Percentiles rank a stretch among this genome's conserved stretches.
phyloP scores from a whole-genome alignment of 306 rosid species.

The Luffa acutangula region DNA sequence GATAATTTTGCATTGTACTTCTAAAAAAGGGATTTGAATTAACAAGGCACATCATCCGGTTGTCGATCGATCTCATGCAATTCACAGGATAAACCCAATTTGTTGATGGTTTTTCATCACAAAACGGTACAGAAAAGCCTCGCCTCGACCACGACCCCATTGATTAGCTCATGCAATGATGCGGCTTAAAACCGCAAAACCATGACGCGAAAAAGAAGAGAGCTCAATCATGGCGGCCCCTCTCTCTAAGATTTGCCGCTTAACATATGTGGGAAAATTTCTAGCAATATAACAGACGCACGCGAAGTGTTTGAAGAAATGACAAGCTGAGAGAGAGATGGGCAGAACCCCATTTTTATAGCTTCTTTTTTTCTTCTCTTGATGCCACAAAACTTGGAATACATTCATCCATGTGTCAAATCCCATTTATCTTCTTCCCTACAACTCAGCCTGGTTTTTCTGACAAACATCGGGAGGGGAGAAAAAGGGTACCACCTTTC shows the following conservation, averaged over 20 bases:
- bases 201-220: neutral
- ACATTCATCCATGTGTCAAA: neutral
- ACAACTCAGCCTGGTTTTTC: neutral
- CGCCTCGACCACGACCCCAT: too few species aligned
- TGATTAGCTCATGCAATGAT: slow-evolving; percentile 2
- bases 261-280: neutral
- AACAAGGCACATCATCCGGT: neutral
- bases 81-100: neutral
- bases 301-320: slow-evolving; percentile 5
- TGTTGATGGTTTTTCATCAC: neutral
- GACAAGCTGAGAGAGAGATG: neutral
- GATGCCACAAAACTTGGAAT: slow-evolving; percentile 7
- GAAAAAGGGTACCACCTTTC: slow-evolving; percentile 25
- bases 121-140: neutral
- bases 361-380: neutral
- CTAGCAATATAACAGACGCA: neutral
- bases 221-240: neutral
- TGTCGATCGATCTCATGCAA: neutral
- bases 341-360: neutral
- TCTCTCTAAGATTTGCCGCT: neutral
- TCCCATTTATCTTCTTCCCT: neutral
- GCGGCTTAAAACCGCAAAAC: slow-evolving; percentile 6
- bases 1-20: neutral
- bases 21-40: neutral
- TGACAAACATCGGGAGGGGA: neutral